phyloP scores from a whole-genome alignment of 805 yeast genomes.

The Sugiyamaella mastotermitis region DNA sequence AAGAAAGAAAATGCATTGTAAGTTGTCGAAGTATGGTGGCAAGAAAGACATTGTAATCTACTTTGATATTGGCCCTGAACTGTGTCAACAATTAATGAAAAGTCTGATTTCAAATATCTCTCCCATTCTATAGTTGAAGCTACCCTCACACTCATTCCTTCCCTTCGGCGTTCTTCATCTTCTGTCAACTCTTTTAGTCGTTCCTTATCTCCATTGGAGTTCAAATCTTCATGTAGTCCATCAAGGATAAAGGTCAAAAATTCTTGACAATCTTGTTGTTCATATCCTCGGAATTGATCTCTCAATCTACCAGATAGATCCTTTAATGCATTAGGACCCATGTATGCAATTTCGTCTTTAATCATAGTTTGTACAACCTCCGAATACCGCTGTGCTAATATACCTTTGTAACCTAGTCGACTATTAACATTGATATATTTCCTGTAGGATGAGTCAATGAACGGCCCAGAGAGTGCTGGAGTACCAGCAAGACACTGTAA shows the following conservation, averaged over 20 bases:
- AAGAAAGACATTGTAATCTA: constrained; percentile 64
- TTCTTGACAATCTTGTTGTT: constrained; percentile 85
- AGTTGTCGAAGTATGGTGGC: constrained; percentile 76
- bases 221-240: constrained; percentile 77
- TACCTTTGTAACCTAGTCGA: constrained; percentile 75
- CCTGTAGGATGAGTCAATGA: constrained; percentile 54
- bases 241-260: constrained; percentile 71
- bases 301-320: constrained; percentile 62
- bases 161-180: constrained; percentile 69
- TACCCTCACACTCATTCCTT: constrained; percentile 62
- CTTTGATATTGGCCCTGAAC: constrained; percentile 89
- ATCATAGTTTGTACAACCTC: constrained; percentile 51
- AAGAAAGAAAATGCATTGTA: constrained; percentile 76
- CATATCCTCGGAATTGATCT: constrained; percentile 53
- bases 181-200: constrained; percentile 55
- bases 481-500: constrained; percentile 83
- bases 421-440: constrained; percentile 68
- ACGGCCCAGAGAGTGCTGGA: constrained; percentile 54
- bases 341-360: constrained; percentile 39
- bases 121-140: constrained; percentile 94
- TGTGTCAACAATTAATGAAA: constrained; percentile 70
- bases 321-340: constrained; percentile 62
- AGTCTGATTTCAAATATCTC: constrained; percentile 69
- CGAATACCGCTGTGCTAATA: constrained; percentile 64
- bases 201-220: constrained; percentile 53